Conservation (phyloP, 257 asterid species). For the Fraxinus pennsylvanica region DNA sequence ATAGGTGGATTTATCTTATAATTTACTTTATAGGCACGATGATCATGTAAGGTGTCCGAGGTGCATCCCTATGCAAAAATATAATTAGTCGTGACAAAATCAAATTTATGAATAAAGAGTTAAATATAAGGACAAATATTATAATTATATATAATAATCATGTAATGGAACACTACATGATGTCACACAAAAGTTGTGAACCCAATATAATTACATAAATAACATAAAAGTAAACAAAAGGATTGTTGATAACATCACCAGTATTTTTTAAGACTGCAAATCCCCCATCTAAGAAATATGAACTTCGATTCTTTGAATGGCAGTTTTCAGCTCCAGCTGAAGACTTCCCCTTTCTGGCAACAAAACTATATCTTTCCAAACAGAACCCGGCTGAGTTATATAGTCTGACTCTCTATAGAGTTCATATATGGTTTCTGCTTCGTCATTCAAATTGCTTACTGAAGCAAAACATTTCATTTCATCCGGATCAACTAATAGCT, state of each 20-base stretch:
- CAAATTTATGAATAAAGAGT: too few relatives aligned
- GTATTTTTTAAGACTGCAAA: not conserved
- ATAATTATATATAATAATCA: too few relatives aligned
- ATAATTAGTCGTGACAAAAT: too few relatives aligned
- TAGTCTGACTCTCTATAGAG: constrained; percentile 43
- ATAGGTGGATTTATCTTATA: too few relatives aligned
- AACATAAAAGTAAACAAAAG: not conserved
- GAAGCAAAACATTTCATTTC: constrained; percentile 59
- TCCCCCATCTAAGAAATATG: constrained; percentile 20
- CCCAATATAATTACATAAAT: too few relatives aligned
- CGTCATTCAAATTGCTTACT: constrained; percentile 64
- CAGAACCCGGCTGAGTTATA: constrained; percentile 44
- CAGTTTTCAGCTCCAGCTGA: constrained; percentile 55
- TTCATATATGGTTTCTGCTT: constrained; percentile 74
- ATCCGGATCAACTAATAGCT: constrained; percentile 58
- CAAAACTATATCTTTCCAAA: constrained; percentile 68
- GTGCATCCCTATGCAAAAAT: too few relatives aligned
- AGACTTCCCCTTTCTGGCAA: constrained; percentile 46
- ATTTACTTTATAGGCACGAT: too few relatives aligned
- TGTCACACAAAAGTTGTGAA: too few relatives aligned
- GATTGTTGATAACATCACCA: not conserved
- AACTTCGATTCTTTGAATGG: constrained; percentile 52
- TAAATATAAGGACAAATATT: too few relatives aligned
- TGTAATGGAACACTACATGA: too few relatives aligned
- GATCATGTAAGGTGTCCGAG: too few relatives aligned